Evolutionary conservation across 352 stramenopile genomes (phyloP).

Genomic region (Globisporangium orthogonon): DNA sequence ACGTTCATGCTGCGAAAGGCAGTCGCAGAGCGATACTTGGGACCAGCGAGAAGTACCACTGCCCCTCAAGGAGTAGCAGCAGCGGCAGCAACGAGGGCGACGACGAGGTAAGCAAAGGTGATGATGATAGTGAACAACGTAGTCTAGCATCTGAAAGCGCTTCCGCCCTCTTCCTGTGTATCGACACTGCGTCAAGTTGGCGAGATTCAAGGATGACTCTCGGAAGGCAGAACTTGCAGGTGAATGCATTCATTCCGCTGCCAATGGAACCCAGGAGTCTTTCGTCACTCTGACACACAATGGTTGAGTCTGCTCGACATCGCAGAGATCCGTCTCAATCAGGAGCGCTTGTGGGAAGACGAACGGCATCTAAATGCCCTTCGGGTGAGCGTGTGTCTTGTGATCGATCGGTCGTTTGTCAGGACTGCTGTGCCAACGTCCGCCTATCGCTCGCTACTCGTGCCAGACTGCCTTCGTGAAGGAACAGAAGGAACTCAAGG

Average conservation of each 20-base stretch:
- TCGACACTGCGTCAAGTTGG: too few relatives aligned
- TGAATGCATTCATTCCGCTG: too few relatives aligned
- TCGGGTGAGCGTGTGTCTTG: conserved; percentile 14
- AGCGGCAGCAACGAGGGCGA: background rate
- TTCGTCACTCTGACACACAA: background rate
- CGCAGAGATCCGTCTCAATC: conserved; percentile 13
- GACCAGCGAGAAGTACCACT: background rate
- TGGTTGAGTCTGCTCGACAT: background rate
- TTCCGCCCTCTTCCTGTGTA: too few relatives aligned
- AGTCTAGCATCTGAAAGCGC: too few relatives aligned
- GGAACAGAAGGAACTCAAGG: conserved; percentile 30
- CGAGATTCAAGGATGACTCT: too few relatives aligned
- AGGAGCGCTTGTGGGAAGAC: conserved; percentile 22
- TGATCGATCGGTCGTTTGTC: background rate
- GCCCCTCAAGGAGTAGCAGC: background rate
- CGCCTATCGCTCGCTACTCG: background rate
- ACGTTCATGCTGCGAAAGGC: conserved; percentile 28
- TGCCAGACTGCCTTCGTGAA: conserved; percentile 20
- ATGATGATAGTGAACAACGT: too few relatives aligned
- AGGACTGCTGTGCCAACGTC: background rate
- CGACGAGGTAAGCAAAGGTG: too few relatives aligned
- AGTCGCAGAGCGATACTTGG: background rate
- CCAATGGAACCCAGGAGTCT: background rate
- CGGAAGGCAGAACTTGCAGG: too few relatives aligned
- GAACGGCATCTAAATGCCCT: conserved; percentile 27